Evolutionary conservation across 2,329 filamentous ascomycete species (phyloP).

Genomic region (Beauveria medogensis): DNA sequence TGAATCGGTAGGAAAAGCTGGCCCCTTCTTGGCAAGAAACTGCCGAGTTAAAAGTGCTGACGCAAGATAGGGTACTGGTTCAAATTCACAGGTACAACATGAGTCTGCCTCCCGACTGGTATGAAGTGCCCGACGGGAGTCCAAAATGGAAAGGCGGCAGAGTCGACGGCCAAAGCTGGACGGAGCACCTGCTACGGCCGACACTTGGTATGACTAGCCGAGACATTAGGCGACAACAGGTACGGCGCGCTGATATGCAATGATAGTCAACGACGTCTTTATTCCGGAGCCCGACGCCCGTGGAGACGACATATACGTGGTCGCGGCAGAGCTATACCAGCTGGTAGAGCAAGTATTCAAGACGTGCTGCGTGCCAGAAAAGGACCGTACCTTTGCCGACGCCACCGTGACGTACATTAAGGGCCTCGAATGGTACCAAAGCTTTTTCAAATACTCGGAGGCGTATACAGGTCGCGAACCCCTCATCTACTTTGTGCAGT

Average conservation of each 20-base stretch:
- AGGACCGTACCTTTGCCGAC: neutral
- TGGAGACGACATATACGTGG: neutral
- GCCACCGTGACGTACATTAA: neutral
- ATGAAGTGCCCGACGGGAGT: neutral
- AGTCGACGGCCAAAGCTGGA: neutral
- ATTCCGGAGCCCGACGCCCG: neutral
- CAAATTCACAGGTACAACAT: neutral
- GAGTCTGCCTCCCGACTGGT: neutral
- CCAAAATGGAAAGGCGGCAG: too few species aligned
- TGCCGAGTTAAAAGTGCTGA: neutral
- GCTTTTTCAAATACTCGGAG: neutral
- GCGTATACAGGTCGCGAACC: neutral
- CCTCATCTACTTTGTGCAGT: neutral
- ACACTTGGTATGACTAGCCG: neutral
- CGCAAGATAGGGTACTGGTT: neutral
- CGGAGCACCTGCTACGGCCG: neutral
- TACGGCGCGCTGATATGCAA: neutral
- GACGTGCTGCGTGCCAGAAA: neutral
- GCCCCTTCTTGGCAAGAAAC: neutral
- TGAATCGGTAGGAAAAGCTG: neutral
- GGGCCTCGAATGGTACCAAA: constrained; percentile 2
- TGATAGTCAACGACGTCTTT: neutral
- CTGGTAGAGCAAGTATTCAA: neutral
- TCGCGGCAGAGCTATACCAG: neutral
- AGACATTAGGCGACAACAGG: too few species aligned